A percentile compares a stretch with the other conserved stretches of the same genome.
Conservation (phyloP, 805 yeast genomes). For the Ogataea salicorniae region DNA sequence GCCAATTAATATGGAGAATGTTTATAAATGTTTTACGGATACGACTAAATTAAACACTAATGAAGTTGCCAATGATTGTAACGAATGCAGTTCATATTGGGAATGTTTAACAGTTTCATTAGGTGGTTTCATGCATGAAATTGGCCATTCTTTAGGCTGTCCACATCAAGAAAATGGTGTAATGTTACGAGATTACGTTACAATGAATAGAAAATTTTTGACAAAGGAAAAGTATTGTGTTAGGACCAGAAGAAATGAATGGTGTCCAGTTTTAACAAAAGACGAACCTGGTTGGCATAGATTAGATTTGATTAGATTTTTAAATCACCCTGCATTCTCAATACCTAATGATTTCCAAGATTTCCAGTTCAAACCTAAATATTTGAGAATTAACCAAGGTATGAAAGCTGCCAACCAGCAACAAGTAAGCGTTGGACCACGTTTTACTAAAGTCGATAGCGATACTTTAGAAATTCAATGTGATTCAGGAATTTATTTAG, state of each 20-base stretch:
- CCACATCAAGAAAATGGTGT: constrained; percentile 91
- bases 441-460: constrained; percentile 41
- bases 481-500: constrained; percentile 62
- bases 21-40: constrained; percentile 67
- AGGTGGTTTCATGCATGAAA: constrained; percentile 95
- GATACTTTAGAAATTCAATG: constrained; percentile 45
- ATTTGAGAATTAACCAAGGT: constrained; percentile 24
- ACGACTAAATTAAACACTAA: constrained; percentile 52
- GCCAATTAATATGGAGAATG: constrained; percentile 78
- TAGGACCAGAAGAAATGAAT: constrained; percentile 46
- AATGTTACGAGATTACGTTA: constrained; percentile 82
- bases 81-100: constrained; percentile 84
- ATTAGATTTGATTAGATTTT: constrained; percentile 69
- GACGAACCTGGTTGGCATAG: constrained; percentile 88
- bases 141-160: constrained; percentile 86
- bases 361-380: constrained; percentile 31
- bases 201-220: constrained; percentile 76
- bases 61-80: constrained; percentile 88
- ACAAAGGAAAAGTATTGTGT: constrained; percentile 58
- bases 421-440: constrained; percentile 35
- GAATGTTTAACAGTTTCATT: constrained; percentile 80
- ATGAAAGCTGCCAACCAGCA: constrained; percentile 26
- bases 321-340: constrained; percentile 76
- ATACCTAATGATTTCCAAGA: constrained; percentile 60
- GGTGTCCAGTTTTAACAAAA: constrained; percentile 44